Conservation (phyloP, 1,139 yeast species). For the Meyerozyma elateridarum region DNA sequence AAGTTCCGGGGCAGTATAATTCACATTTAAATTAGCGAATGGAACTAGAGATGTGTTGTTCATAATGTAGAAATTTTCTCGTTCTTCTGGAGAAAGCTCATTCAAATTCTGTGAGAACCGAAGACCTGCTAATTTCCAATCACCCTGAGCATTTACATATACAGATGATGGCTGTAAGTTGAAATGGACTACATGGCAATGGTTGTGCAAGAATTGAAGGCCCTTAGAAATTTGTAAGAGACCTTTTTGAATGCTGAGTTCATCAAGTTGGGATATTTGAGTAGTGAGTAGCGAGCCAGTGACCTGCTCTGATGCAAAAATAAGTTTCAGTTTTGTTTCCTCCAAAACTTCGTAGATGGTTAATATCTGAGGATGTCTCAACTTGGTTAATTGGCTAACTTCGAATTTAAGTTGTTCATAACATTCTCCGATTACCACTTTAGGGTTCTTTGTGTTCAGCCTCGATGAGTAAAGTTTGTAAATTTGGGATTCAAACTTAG, state of each 20-base stretch:
- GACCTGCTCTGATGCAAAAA: conserved; percentile 84
- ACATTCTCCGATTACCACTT: conserved; percentile 33
- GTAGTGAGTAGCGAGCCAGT: conserved; percentile 53
- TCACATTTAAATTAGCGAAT: conserved; percentile 66
- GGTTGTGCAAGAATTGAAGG: conserved; percentile 73
- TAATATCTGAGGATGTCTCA: conserved; percentile 84
- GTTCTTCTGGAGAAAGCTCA: conserved; percentile 42
- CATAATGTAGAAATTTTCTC: conserved; percentile 55
- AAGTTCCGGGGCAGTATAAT: conserved; percentile 75
- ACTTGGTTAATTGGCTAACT: conserved; percentile 66
- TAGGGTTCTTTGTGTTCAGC: conserved; percentile 28
- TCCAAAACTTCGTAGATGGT: conserved; percentile 84
- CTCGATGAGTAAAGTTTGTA: conserved; percentile 45
- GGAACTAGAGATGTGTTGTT: conserved; percentile 75
- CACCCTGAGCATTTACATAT: conserved; percentile 77
- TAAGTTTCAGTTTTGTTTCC: conserved; percentile 70
- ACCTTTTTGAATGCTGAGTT: conserved; percentile 79
- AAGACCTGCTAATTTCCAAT: conserved; percentile 88
- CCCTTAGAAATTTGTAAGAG: conserved; percentile 74
- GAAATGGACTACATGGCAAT: conserved; percentile 71
- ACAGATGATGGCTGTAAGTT: conserved; percentile 77
- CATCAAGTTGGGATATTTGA: conserved; percentile 47
- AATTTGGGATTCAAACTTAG: conserved; percentile 59
- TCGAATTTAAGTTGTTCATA: conserved; percentile 42
- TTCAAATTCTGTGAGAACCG: conserved; percentile 55